Percentiles rank a stretch among this genome's conserved stretches.
Evolutionary conservation across 179 eudicot genomes (phyloP).

Genomic region (Corrigiola litoralis): DNA sequence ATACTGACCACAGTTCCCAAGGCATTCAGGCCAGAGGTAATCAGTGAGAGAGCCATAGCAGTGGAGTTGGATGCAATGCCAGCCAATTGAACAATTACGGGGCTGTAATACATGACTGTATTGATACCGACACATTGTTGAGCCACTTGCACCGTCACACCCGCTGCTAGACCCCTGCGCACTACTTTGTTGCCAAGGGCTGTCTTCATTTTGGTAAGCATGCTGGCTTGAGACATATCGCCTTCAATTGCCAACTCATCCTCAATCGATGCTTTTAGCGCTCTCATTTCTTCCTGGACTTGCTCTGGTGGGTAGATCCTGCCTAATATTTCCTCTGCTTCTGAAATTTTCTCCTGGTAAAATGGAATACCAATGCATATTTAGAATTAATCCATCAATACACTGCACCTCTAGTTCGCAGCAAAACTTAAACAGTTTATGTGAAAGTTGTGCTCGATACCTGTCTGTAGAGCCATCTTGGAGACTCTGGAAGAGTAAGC

Average conservation of each 20-base stretch:
- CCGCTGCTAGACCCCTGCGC: constrained; percentile 70
- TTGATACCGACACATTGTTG: constrained; percentile 88
- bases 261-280: constrained; percentile 57
- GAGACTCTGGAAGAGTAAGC: constrained; percentile 66
- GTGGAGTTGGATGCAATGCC: constrained; percentile 79
- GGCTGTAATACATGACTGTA: constrained; percentile 89
- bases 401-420: neutral
- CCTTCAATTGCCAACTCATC: constrained; percentile 44
- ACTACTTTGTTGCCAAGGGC: constrained; percentile 51
- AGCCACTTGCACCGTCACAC: constrained; percentile 77
- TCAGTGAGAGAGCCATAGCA: constrained; percentile 70
- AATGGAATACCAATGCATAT: neutral
- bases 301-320: constrained; percentile 64
- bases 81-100: constrained; percentile 73
- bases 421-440: neutral
- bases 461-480: constrained; percentile 67
- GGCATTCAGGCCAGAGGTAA: constrained; percentile 81
- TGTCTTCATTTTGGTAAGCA: constrained; percentile 37
- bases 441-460: constrained; percentile 9
- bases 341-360: constrained; percentile 42
- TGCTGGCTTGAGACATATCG: constrained; percentile 31
- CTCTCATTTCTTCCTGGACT: constrained; percentile 56
- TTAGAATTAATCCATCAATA: neutral
- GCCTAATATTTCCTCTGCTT: constrained; percentile 60
- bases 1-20: constrained; percentile 63